Percentiles rank a stretch among this genome's conserved stretches.
These are phyloP conservation scores for Pleurotus djamor DNA, from an alignment of 768 basidiomycete genomes.

Conservation along the genomic window DNA sequence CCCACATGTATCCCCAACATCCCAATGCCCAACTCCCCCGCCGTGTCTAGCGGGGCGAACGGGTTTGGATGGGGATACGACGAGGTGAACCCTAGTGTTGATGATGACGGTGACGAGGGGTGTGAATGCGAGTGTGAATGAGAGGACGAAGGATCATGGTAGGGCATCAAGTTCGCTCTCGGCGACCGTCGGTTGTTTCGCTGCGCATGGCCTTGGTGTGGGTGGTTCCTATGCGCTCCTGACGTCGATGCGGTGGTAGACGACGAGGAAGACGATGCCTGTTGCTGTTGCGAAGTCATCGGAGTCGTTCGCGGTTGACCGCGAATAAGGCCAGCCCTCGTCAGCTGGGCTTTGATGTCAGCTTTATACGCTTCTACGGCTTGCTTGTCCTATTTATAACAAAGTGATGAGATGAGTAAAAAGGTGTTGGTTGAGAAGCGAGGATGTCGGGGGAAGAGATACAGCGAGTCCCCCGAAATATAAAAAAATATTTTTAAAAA, in stretches of 20 bases:
- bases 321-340: conserved; percentile 75
- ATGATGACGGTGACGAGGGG: conserved; percentile 11
- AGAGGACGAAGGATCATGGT: too few species aligned
- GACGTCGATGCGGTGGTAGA: conserved; percentile 10
- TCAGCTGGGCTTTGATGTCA: conserved; percentile 78
- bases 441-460: background rate
- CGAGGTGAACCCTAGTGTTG: conserved; percentile 17
- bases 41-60: too few species aligned
- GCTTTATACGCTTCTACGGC: conserved; percentile 82
- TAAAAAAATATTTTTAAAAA: too few species aligned
- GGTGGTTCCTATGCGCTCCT: conserved; percentile 19
- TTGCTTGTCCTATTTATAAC: conserved; percentile 66
- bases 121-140: conserved; percentile 22
- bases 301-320: conserved; percentile 60
- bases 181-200: too few species aligned
- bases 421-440: conserved; percentile 11
- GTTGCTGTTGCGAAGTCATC: conserved; percentile 39
- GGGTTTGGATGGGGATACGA: background rate
- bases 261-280: conserved; percentile 21
- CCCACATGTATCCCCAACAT: background rate
- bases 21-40: too few species aligned
- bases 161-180: too few species aligned
- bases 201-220: background rate
- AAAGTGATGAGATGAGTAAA: background rate
- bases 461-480: too few species aligned